phyloP scores from a whole-genome alignment of 768 basidiomycete genomes.

The Phylloporus rhodoxanthus region DNA sequence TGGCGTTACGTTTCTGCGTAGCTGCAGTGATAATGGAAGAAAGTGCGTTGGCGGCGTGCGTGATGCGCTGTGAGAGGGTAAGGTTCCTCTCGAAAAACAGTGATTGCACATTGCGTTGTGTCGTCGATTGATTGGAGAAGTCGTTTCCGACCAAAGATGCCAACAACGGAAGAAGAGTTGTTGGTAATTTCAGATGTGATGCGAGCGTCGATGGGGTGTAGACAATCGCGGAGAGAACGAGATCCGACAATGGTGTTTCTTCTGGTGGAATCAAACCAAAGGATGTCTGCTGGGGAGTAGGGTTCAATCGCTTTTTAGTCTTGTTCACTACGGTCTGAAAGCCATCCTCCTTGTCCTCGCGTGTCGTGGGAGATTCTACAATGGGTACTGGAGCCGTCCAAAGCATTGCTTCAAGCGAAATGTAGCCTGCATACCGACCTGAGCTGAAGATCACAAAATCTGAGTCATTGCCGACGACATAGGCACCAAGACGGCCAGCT shows the following conservation, averaged over 20 bases:
- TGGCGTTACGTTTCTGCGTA: conserved; percentile 43
- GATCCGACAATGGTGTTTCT: conserved; percentile 26
- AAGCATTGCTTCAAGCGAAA: conserved; percentile 69
- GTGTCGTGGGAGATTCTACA: conserved; percentile 16
- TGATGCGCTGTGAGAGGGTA: conserved; percentile 57
- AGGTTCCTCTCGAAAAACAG: conserved; percentile 65
- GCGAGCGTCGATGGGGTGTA: conserved; percentile 63
- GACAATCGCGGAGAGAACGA: conserved; percentile 48
- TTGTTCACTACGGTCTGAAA: conserved; percentile 59
- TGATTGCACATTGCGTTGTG: conserved; percentile 46
- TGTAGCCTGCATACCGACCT: conserved; percentile 72
- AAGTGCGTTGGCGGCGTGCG: conserved; percentile 55
- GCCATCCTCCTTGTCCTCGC: conserved; percentile 41
- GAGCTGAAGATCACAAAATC: conserved; percentile 77
- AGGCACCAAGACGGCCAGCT: conserved; percentile 66
- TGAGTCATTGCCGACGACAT: conserved; percentile 74
- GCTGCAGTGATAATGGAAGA: conserved; percentile 47
- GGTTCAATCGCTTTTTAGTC: conserved; percentile 42
- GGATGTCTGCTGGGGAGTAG: conserved; percentile 6
- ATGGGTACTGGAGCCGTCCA: conserved; percentile 41
- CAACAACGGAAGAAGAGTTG: conserved; percentile 68
- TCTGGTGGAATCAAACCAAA: conserved; percentile 52
- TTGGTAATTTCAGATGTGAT: conserved; percentile 58
- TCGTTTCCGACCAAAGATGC: conserved; percentile 81
- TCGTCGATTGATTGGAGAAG: conserved; percentile 51